Evolutionary conservation across 371 early-diverging fungal species (phyloP).

Genomic region (Haplosporangium sp.): DNA sequence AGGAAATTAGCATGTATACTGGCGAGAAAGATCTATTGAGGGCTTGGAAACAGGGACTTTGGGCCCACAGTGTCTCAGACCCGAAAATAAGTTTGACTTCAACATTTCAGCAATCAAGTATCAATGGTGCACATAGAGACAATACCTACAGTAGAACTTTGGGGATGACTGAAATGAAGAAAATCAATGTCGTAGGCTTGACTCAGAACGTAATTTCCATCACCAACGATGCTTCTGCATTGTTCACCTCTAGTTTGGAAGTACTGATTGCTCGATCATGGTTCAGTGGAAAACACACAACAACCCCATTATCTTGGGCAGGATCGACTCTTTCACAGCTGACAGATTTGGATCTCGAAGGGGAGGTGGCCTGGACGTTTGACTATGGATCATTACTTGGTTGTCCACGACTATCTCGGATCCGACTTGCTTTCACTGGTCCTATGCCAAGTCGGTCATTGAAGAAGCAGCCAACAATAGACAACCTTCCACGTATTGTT

Average conservation of each 20-base stretch:
- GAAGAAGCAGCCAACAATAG: conserved; percentile 42
- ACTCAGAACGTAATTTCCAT: conserved; percentile 27
- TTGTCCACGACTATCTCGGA: conserved; percentile 31
- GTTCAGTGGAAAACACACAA: conserved; percentile 38
- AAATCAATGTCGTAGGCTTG: conserved; percentile 32
- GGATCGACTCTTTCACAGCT: conserved; percentile 18
- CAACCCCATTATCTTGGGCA: conserved; percentile 36
- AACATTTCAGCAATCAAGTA: not conserved
- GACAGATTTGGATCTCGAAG: conserved; percentile 37
- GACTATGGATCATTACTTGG: conserved; percentile 32
- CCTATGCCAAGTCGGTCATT: conserved; percentile 47
- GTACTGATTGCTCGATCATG: conserved; percentile 34
- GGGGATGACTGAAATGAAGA: conserved; percentile 14
- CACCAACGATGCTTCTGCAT: conserved; percentile 35
- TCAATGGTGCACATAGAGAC: not conserved
- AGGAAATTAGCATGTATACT: conserved; percentile 35
- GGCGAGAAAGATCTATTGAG: conserved; percentile 19
- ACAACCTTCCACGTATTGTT: conserved; percentile 10
- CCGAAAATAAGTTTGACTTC: not conserved
- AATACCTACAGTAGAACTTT: not conserved
- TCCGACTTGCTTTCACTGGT: conserved; percentile 45
- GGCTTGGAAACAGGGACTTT: conserved; percentile 28
- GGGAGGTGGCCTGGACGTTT: conserved; percentile 54
- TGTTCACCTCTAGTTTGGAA: conserved; percentile 39
- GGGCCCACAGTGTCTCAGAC: not conserved